phyloP scores from a whole-genome alignment of 2,329 filamentous ascomycete species.

The Leptographium radiaticola region DNA sequence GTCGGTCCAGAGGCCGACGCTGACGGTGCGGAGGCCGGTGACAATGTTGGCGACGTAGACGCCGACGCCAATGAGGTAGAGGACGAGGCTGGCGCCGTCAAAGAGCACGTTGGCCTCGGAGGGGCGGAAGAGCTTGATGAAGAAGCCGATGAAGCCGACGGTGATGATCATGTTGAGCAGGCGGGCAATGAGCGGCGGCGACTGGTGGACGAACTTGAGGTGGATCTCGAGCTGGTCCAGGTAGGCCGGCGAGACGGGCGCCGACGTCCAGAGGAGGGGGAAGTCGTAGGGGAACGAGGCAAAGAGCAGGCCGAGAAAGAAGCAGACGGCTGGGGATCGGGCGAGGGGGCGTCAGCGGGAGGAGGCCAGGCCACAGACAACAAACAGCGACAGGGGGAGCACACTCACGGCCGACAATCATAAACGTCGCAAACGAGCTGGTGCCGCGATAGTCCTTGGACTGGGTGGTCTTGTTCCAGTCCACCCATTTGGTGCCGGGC shows the following conservation, averaged over 20 bases:
- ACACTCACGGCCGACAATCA: slow-evolving; percentile 84
- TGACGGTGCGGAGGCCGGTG: slow-evolving; percentile 80
- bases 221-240: slow-evolving; percentile 80
- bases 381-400: slow-evolving; percentile 2
- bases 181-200: slow-evolving; percentile 81
- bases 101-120: slow-evolving; percentile 93
- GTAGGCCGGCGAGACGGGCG: slow-evolving; percentile 51
- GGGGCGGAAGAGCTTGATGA: slow-evolving; percentile 89
- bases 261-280: slow-evolving; percentile 69
- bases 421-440: slow-evolving; percentile 82
- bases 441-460: slow-evolving; percentile 46
- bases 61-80: slow-evolving; percentile 77
- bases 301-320: slow-evolving; percentile 98
- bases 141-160: slow-evolving; percentile 75
- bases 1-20: slow-evolving; percentile 48
- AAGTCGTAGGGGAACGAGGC: slow-evolving; percentile 93
- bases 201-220: slow-evolving; percentile 80
- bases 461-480: slow-evolving; percentile 43
- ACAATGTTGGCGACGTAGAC: slow-evolving; percentile 96
- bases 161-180: slow-evolving; percentile 89
- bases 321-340: slow-evolving; percentile 59
- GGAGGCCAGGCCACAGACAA: background rate
- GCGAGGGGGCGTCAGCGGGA: slow-evolving; percentile 1
- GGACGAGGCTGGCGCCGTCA: slow-evolving; percentile 66
- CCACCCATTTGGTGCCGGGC: slow-evolving; percentile 22